Percentiles rank a stretch among this genome's conserved stretches.
Conservation (phyloP, 768 basidiomycete species). For the Auriscalpium orientale region DNA sequence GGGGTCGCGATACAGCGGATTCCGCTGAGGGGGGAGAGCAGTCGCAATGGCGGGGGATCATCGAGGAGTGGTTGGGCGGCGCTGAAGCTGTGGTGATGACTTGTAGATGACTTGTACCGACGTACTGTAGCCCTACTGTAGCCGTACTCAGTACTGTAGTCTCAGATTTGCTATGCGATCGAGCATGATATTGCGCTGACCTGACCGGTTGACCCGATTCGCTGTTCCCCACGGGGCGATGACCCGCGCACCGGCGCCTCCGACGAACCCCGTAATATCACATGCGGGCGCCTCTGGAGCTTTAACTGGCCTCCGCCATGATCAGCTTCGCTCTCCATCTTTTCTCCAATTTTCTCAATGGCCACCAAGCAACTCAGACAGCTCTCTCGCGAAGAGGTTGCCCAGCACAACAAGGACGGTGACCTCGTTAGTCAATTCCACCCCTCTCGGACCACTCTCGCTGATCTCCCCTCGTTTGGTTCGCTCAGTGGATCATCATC, state of each 20-base stretch:
- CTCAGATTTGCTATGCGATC: too few relatives aligned
- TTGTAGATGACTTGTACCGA: too few relatives aligned
- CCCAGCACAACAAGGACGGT: conserved; percentile 70
- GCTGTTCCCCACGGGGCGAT: not conserved
- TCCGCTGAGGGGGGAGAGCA: conserved; percentile 5
- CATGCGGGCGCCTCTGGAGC: not conserved
- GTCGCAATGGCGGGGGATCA: not conserved
- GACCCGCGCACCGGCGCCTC: not conserved
- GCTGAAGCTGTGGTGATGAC: too few relatives aligned
- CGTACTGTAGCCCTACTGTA: too few relatives aligned
- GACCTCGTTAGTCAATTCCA: conserved; percentile 51
- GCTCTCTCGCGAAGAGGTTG: conserved; percentile 64
- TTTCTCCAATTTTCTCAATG: conserved; percentile 8
- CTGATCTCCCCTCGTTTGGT: not conserved
- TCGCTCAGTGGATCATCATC: conserved; percentile 67
- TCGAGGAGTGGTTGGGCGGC: not conserved
- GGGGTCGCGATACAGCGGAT: conserved; percentile 18
- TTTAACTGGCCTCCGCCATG: not conserved
- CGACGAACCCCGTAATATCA: too few relatives aligned
- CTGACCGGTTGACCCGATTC: not conserved
- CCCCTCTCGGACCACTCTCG: not conserved
- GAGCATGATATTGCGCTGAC: not conserved
- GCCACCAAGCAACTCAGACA: conserved; percentile 31
- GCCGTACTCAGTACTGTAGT: too few relatives aligned
- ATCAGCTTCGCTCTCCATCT: not conserved